These are phyloP conservation scores for Saccharomycopsis fermentans DNA, from an alignment of 805 yeast genomes.

Conservation along the genomic window DNA sequence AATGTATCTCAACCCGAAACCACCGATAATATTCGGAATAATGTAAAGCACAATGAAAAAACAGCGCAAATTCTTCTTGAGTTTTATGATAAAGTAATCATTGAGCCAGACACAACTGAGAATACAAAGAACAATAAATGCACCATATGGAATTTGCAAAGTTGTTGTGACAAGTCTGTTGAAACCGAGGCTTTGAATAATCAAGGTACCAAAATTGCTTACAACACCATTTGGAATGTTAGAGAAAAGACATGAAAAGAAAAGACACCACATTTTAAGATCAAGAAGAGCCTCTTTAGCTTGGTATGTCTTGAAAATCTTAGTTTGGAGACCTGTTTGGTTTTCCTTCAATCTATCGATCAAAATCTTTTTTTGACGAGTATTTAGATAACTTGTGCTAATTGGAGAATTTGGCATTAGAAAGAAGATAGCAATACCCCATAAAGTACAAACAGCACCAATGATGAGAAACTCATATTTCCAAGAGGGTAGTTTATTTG, in stretches of 20 bases:
- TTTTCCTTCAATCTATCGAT: conserved; percentile 22
- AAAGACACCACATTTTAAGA: conserved; percentile 29
- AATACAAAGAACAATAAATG: conserved; percentile 21
- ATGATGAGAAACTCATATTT: conserved; percentile 17
- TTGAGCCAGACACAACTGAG: conserved; percentile 38
- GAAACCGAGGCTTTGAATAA: conserved; percentile 30
- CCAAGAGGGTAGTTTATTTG: conserved; percentile 22
- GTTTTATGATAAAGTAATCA: conserved; percentile 41
- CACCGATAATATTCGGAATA: conserved; percentile 24
- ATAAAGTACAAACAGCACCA: conserved; percentile 12
- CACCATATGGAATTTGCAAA: conserved; percentile 40
- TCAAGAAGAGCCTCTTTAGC: conserved; percentile 35
- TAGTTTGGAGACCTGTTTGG: conserved; percentile 35
- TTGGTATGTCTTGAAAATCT: conserved; percentile 32
- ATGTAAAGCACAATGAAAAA: conserved; percentile 27
- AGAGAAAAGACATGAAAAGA: conserved; percentile 22
- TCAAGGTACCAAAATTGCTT: conserved; percentile 23
- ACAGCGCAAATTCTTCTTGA: conserved; percentile 29
- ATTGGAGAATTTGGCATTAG: conserved; percentile 15
- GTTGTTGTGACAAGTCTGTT: conserved; percentile 32
- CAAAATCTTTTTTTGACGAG: conserved; percentile 12
- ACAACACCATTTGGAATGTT: conserved; percentile 30
- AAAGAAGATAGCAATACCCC: conserved; percentile 13
- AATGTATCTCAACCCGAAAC: conserved; percentile 37
- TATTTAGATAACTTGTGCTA: conserved; percentile 6